These are phyloP conservation scores for Penicillium roqueforti DNA, from an alignment of 495 filamentous ascomycete genomes.

Conservation along the genomic window DNA sequence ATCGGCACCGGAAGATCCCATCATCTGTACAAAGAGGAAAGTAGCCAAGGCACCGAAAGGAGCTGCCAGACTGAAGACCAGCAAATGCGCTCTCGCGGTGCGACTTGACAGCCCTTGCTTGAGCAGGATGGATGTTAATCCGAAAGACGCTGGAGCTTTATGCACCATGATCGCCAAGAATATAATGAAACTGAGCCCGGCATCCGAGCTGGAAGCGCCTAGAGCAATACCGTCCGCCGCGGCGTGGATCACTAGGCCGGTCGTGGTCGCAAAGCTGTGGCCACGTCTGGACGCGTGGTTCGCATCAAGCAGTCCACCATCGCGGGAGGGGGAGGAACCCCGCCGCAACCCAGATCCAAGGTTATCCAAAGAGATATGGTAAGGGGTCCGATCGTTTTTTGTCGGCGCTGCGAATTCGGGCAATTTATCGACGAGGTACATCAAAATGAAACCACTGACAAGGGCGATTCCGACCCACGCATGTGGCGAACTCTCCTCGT, in stretches of 20 bases:
- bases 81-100: conserved; percentile 74
- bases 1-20: conserved; percentile 52
- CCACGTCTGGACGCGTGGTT: conserved; percentile 27
- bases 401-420: conserved; percentile 63
- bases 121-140: conserved; percentile 80
- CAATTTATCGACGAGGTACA: conserved; percentile 93
- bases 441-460: conserved; percentile 85
- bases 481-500: conserved; percentile 52
- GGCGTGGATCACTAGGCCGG: conserved; percentile 92
- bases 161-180: conserved; percentile 97
- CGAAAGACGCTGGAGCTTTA: conserved; percentile 95
- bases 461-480: conserved; percentile 81
- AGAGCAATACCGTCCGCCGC: conserved; percentile 95
- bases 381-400: conserved; percentile 50
- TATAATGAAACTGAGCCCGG: conserved; percentile 77
- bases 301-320: conserved; percentile 37
- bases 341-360: conserved; percentile 55
- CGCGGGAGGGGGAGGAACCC: conserved; percentile 46
- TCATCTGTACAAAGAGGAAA: conserved; percentile 68
- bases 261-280: conserved; percentile 68
- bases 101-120: conserved; percentile 86
- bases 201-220: conserved; percentile 74
- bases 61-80: conserved; percentile 88
- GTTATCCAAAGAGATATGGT: conserved; percentile 80
- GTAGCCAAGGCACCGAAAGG: conserved; percentile 81